Percentiles rank a stretch among this genome's conserved stretches.
Conservation (phyloP, 2,329 filamentous ascomycete genomes). For the Fusarium sp. region DNA sequence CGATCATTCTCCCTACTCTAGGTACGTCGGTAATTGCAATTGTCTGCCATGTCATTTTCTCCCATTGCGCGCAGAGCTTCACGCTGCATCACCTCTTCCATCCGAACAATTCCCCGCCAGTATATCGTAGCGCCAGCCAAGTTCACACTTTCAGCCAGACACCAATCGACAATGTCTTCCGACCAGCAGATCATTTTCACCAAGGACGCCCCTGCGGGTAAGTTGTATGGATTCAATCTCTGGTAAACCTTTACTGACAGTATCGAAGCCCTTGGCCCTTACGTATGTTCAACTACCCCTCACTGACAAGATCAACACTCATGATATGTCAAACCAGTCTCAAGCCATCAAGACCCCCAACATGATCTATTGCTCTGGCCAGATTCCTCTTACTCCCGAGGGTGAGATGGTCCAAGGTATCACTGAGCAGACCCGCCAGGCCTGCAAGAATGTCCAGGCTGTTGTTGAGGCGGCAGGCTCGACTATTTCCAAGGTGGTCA, state of each 20-base stretch:
- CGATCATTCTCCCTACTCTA: conserved; percentile 1
- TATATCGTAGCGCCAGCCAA: conserved; percentile 24
- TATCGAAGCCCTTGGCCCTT: conserved; percentile 66
- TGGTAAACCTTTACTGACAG: conserved; percentile 10
- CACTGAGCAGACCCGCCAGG: conserved; percentile 69
- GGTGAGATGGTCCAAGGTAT: conserved; percentile 69
- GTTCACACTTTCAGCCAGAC: conserved; percentile 47
- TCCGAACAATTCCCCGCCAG: conserved; percentile 26
- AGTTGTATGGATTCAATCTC: conserved; percentile 42
- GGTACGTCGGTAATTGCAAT: conserved; percentile 25
- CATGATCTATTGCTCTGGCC: conserved; percentile 74
- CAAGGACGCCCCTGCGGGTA: conserved; percentile 68
- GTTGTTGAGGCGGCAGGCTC: conserved; percentile 86
- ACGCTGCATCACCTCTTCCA: conserved; percentile 30
- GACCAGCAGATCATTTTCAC: conserved; percentile 63
- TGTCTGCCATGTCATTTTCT: conserved; percentile 36
- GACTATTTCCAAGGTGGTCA: conserved; percentile 81
- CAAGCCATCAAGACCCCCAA: conserved; percentile 73
- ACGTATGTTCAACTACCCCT: conserved; percentile 57
- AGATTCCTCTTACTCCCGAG: conserved; percentile 73
- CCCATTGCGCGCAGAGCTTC: conserved; percentile 36
- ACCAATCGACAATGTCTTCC: conserved; percentile 56
- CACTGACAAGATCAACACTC: conserved; percentile 18
- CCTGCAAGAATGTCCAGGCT: conserved; percentile 81
- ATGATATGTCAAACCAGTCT: conserved; percentile 54